Base-by-base conservation (phyloP, 768 basidiomycete species). In the Mycena filopes region DNA sequence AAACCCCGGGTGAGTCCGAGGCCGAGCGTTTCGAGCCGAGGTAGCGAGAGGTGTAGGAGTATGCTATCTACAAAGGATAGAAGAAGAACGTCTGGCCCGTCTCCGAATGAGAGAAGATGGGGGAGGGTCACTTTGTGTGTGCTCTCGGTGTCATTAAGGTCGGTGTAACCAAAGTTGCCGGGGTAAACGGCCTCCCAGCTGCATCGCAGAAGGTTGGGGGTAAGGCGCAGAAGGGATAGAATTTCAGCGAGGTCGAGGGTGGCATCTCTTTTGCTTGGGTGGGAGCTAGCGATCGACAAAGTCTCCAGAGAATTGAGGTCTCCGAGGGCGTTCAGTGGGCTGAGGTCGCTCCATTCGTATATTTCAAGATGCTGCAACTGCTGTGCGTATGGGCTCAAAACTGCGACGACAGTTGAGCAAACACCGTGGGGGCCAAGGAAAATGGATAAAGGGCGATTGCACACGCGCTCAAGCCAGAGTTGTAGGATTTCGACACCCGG, bases 311-410 rank as follows among this genome's bases (percentile, higher is more conserved):
- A n/a, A n/a, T n/a, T n/a, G n/a, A n/a, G n/a, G n/a, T n/a, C n/a
- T n/a, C n/a, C n/a, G n/a, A n/a, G n/a, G n/a, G n/a, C n/a, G n/a
- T n/a, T n/a, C n/a, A n/a, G n/a, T n/a, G n/a, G n/a, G n/a, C n/a
- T n/a, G n/a, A n/a, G n/a, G n/a, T n/a, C n/a, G n/a, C n/a, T n/a
- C n/a, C 47, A 40, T 4, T 43, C 42, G 25, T 16, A 55, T 20
- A 58, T 38, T 31, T 40, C 10, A 20, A 60, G 58, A 10, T 50
- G 11, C 10, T 50, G 28, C 21, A 60, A 20, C 23, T 50, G 58
- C n/a, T 38, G 16, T 4, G 18, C n/a, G 18, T 51, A 49, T 23
- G 18, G 11, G 18, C 47, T 25, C 23, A 60, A 18, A 21, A 60
- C 4, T 26, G 3, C 21, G 13, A 15, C 9, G 23, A 53, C 29